Conservation (phyloP, 1,284 basidiomycete species). For the Omphalotus olearius region DNA sequence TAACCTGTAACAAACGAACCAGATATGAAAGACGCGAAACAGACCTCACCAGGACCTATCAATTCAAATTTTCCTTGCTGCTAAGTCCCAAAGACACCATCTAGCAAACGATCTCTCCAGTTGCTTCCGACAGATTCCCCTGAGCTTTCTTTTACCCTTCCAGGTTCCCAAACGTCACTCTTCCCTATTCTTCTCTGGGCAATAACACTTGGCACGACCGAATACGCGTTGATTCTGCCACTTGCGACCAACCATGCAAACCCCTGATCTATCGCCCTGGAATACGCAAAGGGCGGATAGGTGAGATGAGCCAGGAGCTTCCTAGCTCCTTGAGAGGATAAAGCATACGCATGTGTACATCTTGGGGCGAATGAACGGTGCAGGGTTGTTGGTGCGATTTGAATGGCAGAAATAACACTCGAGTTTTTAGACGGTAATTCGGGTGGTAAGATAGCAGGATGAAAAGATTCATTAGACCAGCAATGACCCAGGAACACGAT, state of each 20-base stretch:
- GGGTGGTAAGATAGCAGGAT: constrained; percentile 25
- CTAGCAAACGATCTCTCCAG: constrained; percentile 47
- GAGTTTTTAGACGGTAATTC: neutral
- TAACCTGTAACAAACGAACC: no score
- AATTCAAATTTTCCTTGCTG: no score
- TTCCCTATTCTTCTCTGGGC: constrained; percentile 52
- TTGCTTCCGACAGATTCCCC: constrained; percentile 33
- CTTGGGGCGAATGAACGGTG: constrained; percentile 58
- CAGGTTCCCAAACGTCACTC: constrained; percentile 46
- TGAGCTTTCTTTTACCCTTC: constrained; percentile 26
- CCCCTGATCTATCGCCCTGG: constrained; percentile 73
- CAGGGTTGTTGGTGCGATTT: constrained; percentile 24
- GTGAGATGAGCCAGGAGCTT: constrained; percentile 50
- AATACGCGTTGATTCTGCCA: constrained; percentile 50
- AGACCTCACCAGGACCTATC: no score
- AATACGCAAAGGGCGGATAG: constrained; percentile 67
- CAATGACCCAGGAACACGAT: constrained; percentile 74
- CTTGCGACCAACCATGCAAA: constrained; percentile 63
- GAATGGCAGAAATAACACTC: neutral
- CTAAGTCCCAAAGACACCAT: constrained; percentile 40
- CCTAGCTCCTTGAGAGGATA: constrained; percentile 51
- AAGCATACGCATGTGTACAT: constrained; percentile 66
- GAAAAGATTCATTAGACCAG: constrained; percentile 60
- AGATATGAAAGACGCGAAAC: no score
- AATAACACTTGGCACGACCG: constrained; percentile 60